Conservation (phyloP, 2,329 filamentous ascomycete species). For the Stylonectria norvegica region DNA sequence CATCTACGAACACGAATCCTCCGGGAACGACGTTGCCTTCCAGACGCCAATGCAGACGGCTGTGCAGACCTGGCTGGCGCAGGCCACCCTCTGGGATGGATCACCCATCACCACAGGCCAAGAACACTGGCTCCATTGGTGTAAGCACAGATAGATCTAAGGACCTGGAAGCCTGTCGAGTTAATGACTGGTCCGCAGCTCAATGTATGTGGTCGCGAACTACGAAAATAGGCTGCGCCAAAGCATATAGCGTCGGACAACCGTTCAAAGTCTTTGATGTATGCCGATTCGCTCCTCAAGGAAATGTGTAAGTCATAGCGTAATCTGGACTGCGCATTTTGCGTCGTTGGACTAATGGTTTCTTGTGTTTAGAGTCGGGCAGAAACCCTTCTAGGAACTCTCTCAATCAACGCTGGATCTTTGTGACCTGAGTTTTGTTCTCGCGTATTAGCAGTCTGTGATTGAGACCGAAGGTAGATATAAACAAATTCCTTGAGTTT, state of each 20-base stretch:
- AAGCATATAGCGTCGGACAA: slow-evolving; percentile 30
- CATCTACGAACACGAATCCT: slow-evolving; percentile 31
- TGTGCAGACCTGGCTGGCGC: slow-evolving; percentile 30
- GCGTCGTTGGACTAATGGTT: neutral
- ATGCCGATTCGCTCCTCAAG: slow-evolving; percentile 34
- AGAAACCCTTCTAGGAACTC: slow-evolving; percentile 25
- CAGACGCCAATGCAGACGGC: slow-evolving; percentile 30
- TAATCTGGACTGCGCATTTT: neutral
- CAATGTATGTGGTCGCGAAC: slow-evolving; percentile 36
- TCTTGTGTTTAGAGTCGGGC: slow-evolving; percentile 22
- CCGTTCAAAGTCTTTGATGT: slow-evolving; percentile 33
- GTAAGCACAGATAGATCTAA: too few relatives aligned
- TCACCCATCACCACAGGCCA: slow-evolving; percentile 31
- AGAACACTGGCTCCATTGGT: slow-evolving; percentile 37
- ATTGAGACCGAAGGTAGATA: neutral
- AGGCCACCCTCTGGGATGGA: slow-evolving; percentile 29
- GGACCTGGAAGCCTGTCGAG: neutral
- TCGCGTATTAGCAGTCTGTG: too few relatives aligned
- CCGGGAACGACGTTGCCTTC: slow-evolving; percentile 28
- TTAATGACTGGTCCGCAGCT: slow-evolving; percentile 23
- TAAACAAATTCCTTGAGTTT: too few relatives aligned
- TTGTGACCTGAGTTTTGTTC: neutral
- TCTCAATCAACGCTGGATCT: neutral
- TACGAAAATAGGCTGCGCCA: slow-evolving; percentile 34
- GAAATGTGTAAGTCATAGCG: slow-evolving; percentile 32